These are phyloP conservation scores for Butyriboletus loyo DNA, from an alignment of 768 basidiomycete species.

Conservation along the genomic window DNA sequence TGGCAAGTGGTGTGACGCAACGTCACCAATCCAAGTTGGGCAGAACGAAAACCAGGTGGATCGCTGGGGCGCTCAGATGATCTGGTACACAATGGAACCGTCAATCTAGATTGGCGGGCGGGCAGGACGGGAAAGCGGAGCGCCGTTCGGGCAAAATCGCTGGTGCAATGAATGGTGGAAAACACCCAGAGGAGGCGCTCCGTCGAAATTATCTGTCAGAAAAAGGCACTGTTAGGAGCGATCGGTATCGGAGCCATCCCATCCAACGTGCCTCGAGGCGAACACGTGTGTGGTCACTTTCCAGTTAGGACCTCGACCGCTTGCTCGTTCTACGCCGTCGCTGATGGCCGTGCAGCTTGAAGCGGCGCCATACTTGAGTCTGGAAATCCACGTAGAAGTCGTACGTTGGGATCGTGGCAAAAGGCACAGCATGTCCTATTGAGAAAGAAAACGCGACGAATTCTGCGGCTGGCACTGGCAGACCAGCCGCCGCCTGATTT, in stretches of 20 bases:
- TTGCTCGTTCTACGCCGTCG: background rate
- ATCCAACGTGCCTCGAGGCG: slow-evolving; percentile 15
- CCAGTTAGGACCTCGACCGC: background rate
- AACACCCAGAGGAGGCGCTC: too few relatives aligned
- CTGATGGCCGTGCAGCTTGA: slow-evolving; percentile 11
- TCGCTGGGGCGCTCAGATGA: slow-evolving; percentile 2
- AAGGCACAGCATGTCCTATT: too few relatives aligned
- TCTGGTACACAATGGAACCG: slow-evolving; percentile 2
- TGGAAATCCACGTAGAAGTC: background rate
- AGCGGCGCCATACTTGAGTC: background rate
- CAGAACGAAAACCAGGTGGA: slow-evolving; percentile 18
- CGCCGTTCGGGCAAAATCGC: slow-evolving; percentile 12
- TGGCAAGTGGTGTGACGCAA: slow-evolving; percentile 12
- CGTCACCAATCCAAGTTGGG: slow-evolving; percentile 10
- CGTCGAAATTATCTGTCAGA: slow-evolving; percentile 2
- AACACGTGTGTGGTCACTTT: slow-evolving; percentile 14
- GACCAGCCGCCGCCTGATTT: background rate
- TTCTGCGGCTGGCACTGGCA: background rate
- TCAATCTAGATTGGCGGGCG: slow-evolving; percentile 2
- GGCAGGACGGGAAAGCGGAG: slow-evolving; percentile 20
- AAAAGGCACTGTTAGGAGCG: slow-evolving; percentile 13
- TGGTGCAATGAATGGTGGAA: too few relatives aligned
- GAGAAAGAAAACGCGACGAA: too few relatives aligned
- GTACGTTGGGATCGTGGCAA: too few relatives aligned
- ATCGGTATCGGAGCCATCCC: background rate